Evolutionary conservation across 75 land plant genomes (phyloP).

Genomic region (Picea glauca): DNA sequence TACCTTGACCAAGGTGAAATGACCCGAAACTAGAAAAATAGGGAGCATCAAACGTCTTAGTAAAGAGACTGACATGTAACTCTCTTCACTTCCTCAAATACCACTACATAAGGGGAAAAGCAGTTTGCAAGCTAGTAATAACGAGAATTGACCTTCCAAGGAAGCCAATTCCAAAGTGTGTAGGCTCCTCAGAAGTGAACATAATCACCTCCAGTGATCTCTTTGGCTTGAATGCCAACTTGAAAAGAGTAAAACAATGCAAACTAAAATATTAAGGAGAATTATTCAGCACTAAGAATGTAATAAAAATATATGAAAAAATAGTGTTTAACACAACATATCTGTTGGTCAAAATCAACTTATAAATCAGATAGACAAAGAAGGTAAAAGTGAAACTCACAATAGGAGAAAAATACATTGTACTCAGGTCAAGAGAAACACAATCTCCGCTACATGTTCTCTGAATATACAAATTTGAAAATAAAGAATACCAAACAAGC

Average conservation of each 20-base stretch:
- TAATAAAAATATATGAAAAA: background rate
- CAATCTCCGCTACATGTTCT: background rate
- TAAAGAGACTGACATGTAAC: background rate
- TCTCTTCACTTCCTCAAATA: background rate
- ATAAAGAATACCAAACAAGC: no score
- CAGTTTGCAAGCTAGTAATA: background rate
- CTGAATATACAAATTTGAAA: background rate
- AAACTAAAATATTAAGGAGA: background rate
- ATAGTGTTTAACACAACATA: background rate
- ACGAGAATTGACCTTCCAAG: constrained; percentile 68
- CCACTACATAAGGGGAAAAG: background rate
- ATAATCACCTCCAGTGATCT: constrained; percentile 29
- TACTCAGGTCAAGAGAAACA: background rate
- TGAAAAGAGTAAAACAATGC: constrained; percentile 19
- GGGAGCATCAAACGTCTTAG: background rate
- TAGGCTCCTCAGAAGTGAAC: constrained; percentile 99
- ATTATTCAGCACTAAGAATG: background rate
- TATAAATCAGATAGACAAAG: background rate
- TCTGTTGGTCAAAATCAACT: background rate
- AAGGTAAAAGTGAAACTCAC: background rate
- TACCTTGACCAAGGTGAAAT: no score
- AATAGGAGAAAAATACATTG: constrained; percentile 1
- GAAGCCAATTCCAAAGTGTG: constrained; percentile 95
- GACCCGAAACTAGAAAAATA: background rate
- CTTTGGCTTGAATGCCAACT: constrained; percentile 5